phyloP scores from a whole-genome alignment of 2,329 filamentous ascomycete species.

The Bimuria novae-zelandiae region DNA sequence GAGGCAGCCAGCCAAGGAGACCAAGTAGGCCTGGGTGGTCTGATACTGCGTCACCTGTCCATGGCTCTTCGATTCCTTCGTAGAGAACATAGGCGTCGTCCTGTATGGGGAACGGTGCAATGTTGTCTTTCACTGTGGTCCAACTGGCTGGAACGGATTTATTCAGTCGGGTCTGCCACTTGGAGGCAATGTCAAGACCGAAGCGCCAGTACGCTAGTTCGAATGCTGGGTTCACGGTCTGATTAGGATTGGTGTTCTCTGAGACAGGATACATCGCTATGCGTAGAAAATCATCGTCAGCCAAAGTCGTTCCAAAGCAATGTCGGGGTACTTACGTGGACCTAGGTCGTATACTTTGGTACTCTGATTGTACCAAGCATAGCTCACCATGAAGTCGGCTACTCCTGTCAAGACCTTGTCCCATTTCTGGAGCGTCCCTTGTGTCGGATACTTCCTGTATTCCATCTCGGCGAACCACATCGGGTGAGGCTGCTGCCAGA shows the following conservation, averaged over 20 bases:
- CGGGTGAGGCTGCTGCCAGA: constrained; percentile 67
- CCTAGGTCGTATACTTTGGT: constrained; percentile 60
- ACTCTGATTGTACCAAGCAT: constrained; percentile 59
- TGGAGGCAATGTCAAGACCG: constrained; percentile 58
- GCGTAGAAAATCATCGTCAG: not conserved
- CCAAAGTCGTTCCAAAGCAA: not conserved
- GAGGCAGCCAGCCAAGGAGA: constrained; percentile 38
- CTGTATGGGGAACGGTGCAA: constrained; percentile 58
- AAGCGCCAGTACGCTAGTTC: constrained; percentile 66
- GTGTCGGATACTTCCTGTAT: constrained; percentile 53
- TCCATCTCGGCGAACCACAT: constrained; percentile 65
- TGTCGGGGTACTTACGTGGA: constrained; percentile 34
- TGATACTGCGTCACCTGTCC: constrained; percentile 33
- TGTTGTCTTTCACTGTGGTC: constrained; percentile 55
- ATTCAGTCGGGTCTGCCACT: constrained; percentile 58
- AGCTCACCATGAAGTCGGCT: constrained; percentile 65
- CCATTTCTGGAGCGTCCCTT: constrained; percentile 57
- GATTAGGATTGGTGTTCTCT: constrained; percentile 64
- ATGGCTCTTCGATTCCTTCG: constrained; percentile 52
- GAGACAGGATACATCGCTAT: constrained; percentile 55
- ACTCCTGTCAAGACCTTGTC: constrained; percentile 56
- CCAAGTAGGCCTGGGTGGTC: constrained; percentile 41
- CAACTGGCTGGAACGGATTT: constrained; percentile 53
- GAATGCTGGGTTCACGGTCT: constrained; percentile 62
- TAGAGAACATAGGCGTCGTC: constrained; percentile 60